Base-by-base conservation (phyloP, 345 rosid species). In the Syzygium aromaticum region DNA sequence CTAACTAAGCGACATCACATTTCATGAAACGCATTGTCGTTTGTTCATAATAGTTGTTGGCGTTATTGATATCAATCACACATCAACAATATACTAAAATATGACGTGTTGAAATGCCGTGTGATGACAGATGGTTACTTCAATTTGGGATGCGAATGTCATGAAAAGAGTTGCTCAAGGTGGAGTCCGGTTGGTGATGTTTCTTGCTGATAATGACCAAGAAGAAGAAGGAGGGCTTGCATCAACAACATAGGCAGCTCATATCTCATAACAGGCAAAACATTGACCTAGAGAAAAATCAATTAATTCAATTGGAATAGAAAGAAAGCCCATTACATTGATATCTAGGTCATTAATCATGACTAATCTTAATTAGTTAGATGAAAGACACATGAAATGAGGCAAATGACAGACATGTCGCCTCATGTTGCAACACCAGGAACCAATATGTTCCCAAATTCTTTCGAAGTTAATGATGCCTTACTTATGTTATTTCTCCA, bases 121-220 rank as follows among this genome's bases (percentile, higher is more conserved):
- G 43, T 38, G 49, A 73, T 73, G 82, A 51, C 91, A 97, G 98
- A 96, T 87, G 99, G 96, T 23, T 95, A 97, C 93, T 97, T 95
- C 88, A 64, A 95, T 83, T 92, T 98, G 78, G 98, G 90, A 90
- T 94, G 97, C 98, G 54, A 87, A 95, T 85, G 98, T 95, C 83
- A 96, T 95, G 98, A 96, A 95, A 90, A 93, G 99, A 78, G 91
- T 97, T 23, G 98, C 98, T 86, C 98, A 96, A 63, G 98, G 98
- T 19, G 99, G 99, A 59, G 92, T 97, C 78, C 93, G 99, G 84
- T 84, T 97, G 87, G 99, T 96, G 86, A 96, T 96, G 99, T 89
- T 91, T 86, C 91, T 97, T 21, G 94, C 90, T 14, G 86, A 90
- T 27, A 86, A 5, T 38, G 8, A 6, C 86, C 27, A 40, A 40